phyloP scores from a whole-genome alignment of 768 basidiomycete species.

The Boletus speciosus region DNA sequence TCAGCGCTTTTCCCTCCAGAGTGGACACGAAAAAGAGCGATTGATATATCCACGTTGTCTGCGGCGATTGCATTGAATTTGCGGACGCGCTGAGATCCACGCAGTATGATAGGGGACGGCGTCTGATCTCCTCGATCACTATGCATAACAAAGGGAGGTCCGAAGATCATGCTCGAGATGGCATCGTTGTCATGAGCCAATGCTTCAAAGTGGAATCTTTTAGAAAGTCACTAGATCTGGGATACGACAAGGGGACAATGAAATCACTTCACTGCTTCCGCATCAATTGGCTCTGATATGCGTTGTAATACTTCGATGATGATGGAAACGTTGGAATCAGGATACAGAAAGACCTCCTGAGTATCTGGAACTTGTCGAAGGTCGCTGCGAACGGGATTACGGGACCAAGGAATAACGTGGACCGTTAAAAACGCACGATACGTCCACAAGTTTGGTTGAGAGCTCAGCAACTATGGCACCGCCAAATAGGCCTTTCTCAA shows the following conservation, averaged over 20 bases:
- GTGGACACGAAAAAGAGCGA: constrained; percentile 79
- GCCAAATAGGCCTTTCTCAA: constrained; percentile 61
- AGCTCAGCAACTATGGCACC: constrained; percentile 72
- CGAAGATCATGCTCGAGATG: constrained; percentile 39
- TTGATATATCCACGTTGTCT: constrained; percentile 71
- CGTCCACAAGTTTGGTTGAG: constrained; percentile 66
- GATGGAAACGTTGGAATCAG: constrained; percentile 64
- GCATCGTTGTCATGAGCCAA: constrained; percentile 91
- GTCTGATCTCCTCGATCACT: constrained; percentile 48
- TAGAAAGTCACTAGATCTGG: constrained; percentile 3
- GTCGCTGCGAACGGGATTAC: constrained; percentile 35
- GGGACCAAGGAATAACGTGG: background rate
- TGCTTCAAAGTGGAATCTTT: constrained; percentile 87
- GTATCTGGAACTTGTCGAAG: constrained; percentile 89
- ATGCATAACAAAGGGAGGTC: constrained; percentile 36
- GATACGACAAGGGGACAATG: constrained; percentile 1
- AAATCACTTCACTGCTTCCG: constrained; percentile 68
- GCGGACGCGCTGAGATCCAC: constrained; percentile 64
- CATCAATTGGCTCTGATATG: constrained; percentile 53
- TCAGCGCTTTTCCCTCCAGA: constrained; percentile 58
- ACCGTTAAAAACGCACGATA: constrained; percentile 60
- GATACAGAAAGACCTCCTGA: constrained; percentile 88
- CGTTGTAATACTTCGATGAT: constrained; percentile 81
- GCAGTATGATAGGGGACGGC: constrained; percentile 57
- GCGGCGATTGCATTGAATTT: constrained; percentile 67